Percentiles rank a stretch among this genome's conserved stretches.
Conservation (phyloP, 176 grass and related monocot genomes). For the Pontederia paniculata region DNA sequence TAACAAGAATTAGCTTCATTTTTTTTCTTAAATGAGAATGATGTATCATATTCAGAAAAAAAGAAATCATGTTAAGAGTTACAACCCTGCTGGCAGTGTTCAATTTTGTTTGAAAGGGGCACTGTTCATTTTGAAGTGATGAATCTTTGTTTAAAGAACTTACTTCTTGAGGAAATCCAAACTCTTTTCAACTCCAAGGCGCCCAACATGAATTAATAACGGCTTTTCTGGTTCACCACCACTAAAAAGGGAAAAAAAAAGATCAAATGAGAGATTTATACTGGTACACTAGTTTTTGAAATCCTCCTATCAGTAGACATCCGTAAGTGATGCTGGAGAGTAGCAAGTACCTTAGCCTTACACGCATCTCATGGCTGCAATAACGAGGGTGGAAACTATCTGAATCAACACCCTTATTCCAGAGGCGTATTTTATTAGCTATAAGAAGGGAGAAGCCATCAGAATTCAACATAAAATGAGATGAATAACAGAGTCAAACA, state of each 20-base stretch:
- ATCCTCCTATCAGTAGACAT: neutral
- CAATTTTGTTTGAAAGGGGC: too few species aligned
- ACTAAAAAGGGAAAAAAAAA: slow-evolving; percentile 27
- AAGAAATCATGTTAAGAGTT: too few species aligned
- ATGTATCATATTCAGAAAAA: too few species aligned
- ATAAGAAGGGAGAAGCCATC: slow-evolving; percentile 11
- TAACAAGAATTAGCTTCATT: too few species aligned
- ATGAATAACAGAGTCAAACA: slow-evolving; percentile 3
- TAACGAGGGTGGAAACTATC: slow-evolving; percentile 87
- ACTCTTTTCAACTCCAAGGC: slow-evolving; percentile 93
- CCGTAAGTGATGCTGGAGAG: neutral
- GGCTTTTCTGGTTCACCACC: slow-evolving; percentile 76
- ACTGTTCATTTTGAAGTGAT: neutral
- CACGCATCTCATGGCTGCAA: slow-evolving; percentile 65
- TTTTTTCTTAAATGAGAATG: too few species aligned
- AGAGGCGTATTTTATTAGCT: slow-evolving; percentile 95
- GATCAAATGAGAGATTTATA: neutral
- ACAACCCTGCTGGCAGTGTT: too few species aligned
- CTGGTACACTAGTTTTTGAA: neutral
- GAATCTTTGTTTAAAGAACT: neutral
- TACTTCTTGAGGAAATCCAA: slow-evolving; percentile 89
- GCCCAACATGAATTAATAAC: slow-evolving; percentile 83
- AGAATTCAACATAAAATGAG: slow-evolving; percentile 10
- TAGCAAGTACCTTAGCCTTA: slow-evolving; percentile 46
- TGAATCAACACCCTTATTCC: slow-evolving; percentile 94